Evolutionary conservation across 306 rosid species (phyloP), one percentile per base, ranked within the genome.

Genomic region (Prunus mongolica): DNA sequence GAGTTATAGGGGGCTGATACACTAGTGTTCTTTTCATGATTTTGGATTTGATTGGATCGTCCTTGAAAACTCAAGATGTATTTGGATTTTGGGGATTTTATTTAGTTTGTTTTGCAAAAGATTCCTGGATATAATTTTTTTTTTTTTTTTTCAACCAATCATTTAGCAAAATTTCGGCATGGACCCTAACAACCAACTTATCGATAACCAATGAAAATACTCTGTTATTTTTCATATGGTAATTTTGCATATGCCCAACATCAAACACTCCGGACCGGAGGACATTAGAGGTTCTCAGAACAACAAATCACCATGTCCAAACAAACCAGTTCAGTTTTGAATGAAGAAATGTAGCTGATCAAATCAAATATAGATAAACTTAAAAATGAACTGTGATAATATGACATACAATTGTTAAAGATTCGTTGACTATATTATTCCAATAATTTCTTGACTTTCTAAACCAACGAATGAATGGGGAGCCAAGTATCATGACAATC

Each of bases 11-110:
- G 41, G 11, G 60, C 8, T 34, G 71, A 32, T 38, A 61, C 47
- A 78, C 81, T 77, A 79, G 72, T 79, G 70, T 62, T 38, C 16
- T 61, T 45, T 64, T 49, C 18, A 18, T 58, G 27, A 16, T 74
- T 54, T 72, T 67, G 50, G 73, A 16, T 66, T 76, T 5, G 19
- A 2, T 28, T 2, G 45, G 12, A 46, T 45, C 19, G 6, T 61
- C 44, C 52, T 61, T 73, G 2, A 25, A 61, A 73, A 30, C 30
- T 45, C 13, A 18, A 18, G 69, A 32, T 65, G 47, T 18, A 18
- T 34, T 13, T 0, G 60, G 65, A 6, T 32, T 46, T 19, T 18
- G 46, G 6, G 60, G 60, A 61, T 74, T 73, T 18, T 27, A 12
- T 60, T 46, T 30, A 45, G 58, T 27, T 73, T 44, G 57, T 34